A percentile compares a stretch with the other conserved stretches of the same genome.
phyloP scores from a whole-genome alignment of 73 alveolate species.

The Paramecium tetraurelia region DNA sequence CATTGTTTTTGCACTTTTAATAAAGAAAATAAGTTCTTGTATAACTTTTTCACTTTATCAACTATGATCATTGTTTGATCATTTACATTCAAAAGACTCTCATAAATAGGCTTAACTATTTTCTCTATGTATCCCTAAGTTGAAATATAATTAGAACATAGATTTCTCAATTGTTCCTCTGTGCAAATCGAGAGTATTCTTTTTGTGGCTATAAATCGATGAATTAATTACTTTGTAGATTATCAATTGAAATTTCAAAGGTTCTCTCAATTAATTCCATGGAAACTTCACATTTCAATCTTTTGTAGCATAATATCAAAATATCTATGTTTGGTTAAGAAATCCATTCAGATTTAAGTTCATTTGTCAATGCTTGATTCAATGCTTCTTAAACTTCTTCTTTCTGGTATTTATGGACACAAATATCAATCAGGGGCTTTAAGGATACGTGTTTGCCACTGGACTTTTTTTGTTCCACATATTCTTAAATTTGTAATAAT shows the following conservation, averaged over 20 bases:
- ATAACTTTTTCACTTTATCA: neutral
- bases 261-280: neutral
- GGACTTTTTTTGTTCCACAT: neutral
- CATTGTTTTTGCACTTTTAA: neutral
- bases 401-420: neutral
- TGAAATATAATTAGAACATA: neutral
- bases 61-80: neutral
- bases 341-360: neutral
- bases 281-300: neutral
- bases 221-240: neutral
- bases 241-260: neutral
- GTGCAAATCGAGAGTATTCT: neutral
- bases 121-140: neutral
- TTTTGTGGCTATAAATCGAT: neutral
- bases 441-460: neutral
- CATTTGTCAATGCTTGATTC: neutral
- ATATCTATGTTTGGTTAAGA: neutral
- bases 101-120: neutral
- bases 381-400: slow-evolving; percentile 9
- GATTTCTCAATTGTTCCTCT: neutral
- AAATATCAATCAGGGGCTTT: neutral
- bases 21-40: neutral
- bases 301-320: neutral
- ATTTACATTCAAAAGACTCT: neutral
- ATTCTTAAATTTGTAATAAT: neutral